These are phyloP conservation scores for Fusarium sterilihyphosum DNA, from an alignment of 2,329 filamentous ascomycete species.

Conservation along the genomic window DNA sequence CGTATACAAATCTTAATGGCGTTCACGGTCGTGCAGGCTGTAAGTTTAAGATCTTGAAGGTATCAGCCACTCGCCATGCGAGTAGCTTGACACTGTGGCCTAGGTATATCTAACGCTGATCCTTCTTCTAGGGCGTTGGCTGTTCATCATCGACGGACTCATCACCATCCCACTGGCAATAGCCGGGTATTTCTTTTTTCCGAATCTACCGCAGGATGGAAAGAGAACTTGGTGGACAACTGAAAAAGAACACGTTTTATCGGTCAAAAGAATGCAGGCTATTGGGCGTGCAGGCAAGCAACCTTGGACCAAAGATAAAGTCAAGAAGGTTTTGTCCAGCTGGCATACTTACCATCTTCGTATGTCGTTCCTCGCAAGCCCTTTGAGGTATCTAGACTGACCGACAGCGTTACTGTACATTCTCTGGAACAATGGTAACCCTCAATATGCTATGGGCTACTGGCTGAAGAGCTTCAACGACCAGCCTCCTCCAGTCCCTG, in stretches of 20 bases:
- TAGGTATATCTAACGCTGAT: background rate
- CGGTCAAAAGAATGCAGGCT: slow-evolving; percentile 1
- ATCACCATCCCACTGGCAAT: slow-evolving; percentile 34
- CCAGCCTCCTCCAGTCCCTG: background rate
- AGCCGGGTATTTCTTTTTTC: slow-evolving; percentile 44
- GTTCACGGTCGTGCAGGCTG: slow-evolving; percentile 24
- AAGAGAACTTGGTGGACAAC: slow-evolving; percentile 42
- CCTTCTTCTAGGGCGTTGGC: slow-evolving; percentile 37
- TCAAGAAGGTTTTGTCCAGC: slow-evolving; percentile 14
- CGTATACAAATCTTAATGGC: slow-evolving; percentile 24
- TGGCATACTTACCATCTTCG: slow-evolving; percentile 33
- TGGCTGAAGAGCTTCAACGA: slow-evolving; percentile 7
- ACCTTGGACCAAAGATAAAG: slow-evolving; percentile 23
- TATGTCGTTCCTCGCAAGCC: background rate
- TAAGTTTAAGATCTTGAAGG: background rate
- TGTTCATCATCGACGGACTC: slow-evolving; percentile 49
- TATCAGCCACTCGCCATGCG: background rate
- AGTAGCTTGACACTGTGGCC: too few species aligned
- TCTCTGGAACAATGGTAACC: slow-evolving; percentile 1
- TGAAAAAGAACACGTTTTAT: slow-evolving; percentile 36
- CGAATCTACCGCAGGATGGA: slow-evolving; percentile 39
- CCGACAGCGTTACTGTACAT: background rate
- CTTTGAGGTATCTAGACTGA: background rate
- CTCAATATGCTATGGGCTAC: background rate
- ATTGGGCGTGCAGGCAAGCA: slow-evolving; percentile 29